Conservation (phyloP, 805 yeast genomes). For the Candida germanica region DNA sequence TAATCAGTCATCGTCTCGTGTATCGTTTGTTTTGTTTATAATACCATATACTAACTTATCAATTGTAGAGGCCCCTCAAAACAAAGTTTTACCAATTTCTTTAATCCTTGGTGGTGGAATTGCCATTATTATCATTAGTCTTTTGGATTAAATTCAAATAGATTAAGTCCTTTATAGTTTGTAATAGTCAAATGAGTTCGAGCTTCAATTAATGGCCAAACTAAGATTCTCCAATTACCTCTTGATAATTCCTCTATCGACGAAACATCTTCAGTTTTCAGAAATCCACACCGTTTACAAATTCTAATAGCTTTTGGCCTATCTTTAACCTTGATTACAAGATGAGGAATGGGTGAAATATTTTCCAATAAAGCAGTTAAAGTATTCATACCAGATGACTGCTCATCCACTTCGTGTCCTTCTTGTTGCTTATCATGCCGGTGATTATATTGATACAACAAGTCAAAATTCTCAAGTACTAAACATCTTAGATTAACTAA, state of each 20-base stretch:
- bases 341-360: conserved; percentile 19
- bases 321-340: conserved; percentile 25
- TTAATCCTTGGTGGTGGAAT: too few relatives aligned
- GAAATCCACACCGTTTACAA: conserved; percentile 35
- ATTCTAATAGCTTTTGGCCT: conserved; percentile 20
- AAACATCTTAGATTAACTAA: conserved; percentile 25
- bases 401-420: conserved; percentile 1
- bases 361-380: conserved; percentile 11
- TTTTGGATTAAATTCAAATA: conserved; percentile 1
- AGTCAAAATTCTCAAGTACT: conserved; percentile 29
- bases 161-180: conserved; percentile 2
- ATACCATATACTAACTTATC: too few relatives aligned
- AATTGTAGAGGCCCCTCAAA: too few relatives aligned
- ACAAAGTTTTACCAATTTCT: too few relatives aligned
- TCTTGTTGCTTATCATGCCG: conserved; percentile 1
- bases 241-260: conserved; percentile 11
- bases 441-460: conserved; percentile 3
- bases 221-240: conserved; percentile 18
- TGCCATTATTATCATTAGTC: not conserved
- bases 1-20: too few relatives aligned
- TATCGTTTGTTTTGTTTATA: too few relatives aligned
- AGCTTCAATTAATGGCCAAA: conserved; percentile 16
- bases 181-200: conserved; percentile 7
- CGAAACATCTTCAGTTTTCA: conserved; percentile 11
- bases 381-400: not conserved